A percentile compares a stretch with the other conserved stretches of the same genome.
These are phyloP conservation scores for Leccinum fuscescens DNA, from an alignment of 1,284 basidiomycete species.

Conservation along the genomic window DNA sequence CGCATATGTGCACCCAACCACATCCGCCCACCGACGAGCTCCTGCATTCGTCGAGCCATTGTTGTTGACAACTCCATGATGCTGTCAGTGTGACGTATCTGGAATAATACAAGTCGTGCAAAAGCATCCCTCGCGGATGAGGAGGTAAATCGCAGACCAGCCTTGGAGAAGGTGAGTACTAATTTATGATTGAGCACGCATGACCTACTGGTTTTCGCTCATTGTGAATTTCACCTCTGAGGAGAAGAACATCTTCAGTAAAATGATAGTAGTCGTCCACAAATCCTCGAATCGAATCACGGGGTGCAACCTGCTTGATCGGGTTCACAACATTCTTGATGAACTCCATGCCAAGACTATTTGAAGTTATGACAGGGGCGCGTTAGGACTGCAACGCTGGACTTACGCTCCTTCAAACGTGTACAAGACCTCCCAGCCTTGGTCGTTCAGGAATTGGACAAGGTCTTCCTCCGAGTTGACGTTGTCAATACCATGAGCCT, in stretches of 20 bases:
- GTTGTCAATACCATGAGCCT: slow-evolving; percentile 12
- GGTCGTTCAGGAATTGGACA: slow-evolving; percentile 31
- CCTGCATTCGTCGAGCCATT: slow-evolving; percentile 38
- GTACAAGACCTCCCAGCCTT: slow-evolving; percentile 40
- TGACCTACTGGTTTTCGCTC: slow-evolving; percentile 42
- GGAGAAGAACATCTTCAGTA: slow-evolving; percentile 39
- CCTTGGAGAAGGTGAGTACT: slow-evolving; percentile 36
- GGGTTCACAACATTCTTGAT: slow-evolving; percentile 44
- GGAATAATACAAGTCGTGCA: slow-evolving; percentile 36
- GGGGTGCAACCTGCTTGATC: slow-evolving; percentile 37
- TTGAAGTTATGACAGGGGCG: slow-evolving; percentile 6
- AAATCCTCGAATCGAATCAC: slow-evolving; percentile 38
- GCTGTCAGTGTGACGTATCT: slow-evolving; percentile 33
- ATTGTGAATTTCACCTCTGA: slow-evolving; percentile 46
- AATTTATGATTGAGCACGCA: slow-evolving; percentile 2
- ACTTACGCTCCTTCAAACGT: slow-evolving; percentile 42
- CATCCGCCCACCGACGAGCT: slow-evolving; percentile 36
- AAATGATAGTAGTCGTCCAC: slow-evolving; percentile 39
- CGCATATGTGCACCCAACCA: slow-evolving; percentile 51
- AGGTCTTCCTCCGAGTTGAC: slow-evolving; percentile 32
- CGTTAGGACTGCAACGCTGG: neutral
- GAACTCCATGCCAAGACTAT: slow-evolving; percentile 44
- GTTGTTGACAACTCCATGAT: slow-evolving; percentile 35
- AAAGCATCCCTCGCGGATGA: slow-evolving; percentile 33
- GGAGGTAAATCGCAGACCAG: slow-evolving; percentile 41